phyloP scores from a whole-genome alignment of 2,329 filamentous ascomycete genomes.

The Pochonia chlamydosporia region DNA sequence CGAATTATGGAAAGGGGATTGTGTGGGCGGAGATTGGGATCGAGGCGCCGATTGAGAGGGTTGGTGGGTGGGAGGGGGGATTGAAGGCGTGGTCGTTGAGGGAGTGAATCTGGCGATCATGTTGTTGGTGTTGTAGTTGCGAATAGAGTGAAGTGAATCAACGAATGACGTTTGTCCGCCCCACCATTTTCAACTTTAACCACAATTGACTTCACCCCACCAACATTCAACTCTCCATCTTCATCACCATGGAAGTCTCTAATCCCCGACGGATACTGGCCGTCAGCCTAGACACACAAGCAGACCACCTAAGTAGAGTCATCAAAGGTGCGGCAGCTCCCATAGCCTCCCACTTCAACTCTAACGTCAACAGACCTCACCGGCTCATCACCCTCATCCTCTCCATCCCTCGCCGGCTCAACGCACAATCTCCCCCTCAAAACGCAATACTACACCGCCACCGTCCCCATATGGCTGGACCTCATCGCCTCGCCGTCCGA shows the following conservation, averaged over 20 bases:
- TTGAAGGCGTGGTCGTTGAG: conserved; percentile 5
- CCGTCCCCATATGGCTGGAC: conserved; percentile 63
- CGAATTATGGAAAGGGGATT: background rate
- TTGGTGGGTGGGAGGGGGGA: background rate
- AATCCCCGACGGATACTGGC: conserved; percentile 54
- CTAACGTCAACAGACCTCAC: conserved; percentile 40
- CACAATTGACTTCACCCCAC: background rate
- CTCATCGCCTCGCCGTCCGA: conserved; percentile 43
- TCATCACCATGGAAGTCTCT: conserved; percentile 27
- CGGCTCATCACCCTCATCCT: conserved; percentile 34
- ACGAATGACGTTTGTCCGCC: too few species aligned
- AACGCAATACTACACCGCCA: conserved; percentile 56
- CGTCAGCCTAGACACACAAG: conserved; percentile 43
- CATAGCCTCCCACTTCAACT: background rate
- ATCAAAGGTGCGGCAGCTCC: conserved; percentile 41
- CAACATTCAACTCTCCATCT: background rate
- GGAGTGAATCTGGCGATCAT: too few species aligned
- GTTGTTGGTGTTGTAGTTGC: too few species aligned
- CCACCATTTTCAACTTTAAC: too few species aligned
- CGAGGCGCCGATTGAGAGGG: conserved; percentile 2
- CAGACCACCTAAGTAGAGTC: conserved; percentile 40
- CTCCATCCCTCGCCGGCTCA: conserved; percentile 47
- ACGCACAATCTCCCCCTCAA: conserved; percentile 50
- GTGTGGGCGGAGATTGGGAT: background rate
- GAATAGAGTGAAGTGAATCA: too few species aligned